phyloP scores from a whole-genome alignment of 1,139 yeast species.

The Debaryomycetaceae sp. region DNA sequence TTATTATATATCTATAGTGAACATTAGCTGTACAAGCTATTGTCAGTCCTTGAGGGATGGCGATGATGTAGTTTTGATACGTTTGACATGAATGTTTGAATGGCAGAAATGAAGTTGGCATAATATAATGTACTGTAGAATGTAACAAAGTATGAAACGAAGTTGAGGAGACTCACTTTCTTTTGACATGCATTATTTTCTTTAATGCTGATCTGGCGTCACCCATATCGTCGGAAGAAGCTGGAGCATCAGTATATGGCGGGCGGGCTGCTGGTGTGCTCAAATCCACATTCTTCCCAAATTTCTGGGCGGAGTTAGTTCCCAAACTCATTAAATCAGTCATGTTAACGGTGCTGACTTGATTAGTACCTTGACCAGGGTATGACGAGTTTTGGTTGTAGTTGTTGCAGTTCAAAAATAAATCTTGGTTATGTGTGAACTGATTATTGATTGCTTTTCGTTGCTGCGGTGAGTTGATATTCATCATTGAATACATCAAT shows the following conservation, averaged over 20 bases:
- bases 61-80: not conserved
- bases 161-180: slow-evolving; percentile 11
- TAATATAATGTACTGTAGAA: not conserved
- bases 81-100: slow-evolving; percentile 2
- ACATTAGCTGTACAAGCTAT: not conserved
- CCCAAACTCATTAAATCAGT: slow-evolving; percentile 18
- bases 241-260: slow-evolving; percentile 3
- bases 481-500: slow-evolving; percentile 40
- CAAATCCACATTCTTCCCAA: not conserved
- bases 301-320: slow-evolving; percentile 1
- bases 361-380: slow-evolving; percentile 4
- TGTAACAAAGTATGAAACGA: not conserved
- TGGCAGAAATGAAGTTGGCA: not conserved
- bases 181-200: slow-evolving; percentile 36
- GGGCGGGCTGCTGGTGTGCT: not conserved
- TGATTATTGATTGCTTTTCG: slow-evolving; percentile 17
- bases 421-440: slow-evolving; percentile 30
- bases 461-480: slow-evolving; percentile 31
- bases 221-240: slow-evolving; percentile 28
- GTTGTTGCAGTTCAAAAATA: slow-evolving; percentile 16
- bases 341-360: slow-evolving; percentile 17
- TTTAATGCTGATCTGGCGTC: slow-evolving; percentile 43
- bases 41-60: not conserved
- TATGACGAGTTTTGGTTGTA: slow-evolving; percentile 3
- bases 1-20: not conserved